Percentiles rank a stretch among this genome's conserved stretches.
Conservation (phyloP, 129 eudicot genomes). For the Silybum marianum region DNA sequence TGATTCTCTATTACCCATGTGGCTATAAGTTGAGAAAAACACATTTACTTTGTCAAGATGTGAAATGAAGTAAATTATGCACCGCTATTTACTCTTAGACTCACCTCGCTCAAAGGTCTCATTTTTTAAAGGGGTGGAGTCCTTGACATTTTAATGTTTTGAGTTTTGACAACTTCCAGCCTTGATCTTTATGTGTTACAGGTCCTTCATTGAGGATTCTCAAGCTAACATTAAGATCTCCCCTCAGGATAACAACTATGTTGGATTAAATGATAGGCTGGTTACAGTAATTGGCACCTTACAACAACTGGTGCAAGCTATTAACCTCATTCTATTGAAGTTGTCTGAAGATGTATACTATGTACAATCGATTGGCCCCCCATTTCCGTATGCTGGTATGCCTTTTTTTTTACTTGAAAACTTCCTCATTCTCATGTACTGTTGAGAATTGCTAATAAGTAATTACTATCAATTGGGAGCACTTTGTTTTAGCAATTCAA, state of each 20-base stretch:
- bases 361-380: slow-evolving; percentile 58
- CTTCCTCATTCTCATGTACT: not conserved
- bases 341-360: slow-evolving; percentile 71
- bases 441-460: not conserved
- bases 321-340: slow-evolving; percentile 69
- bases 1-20: slow-evolving; percentile 19
- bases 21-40: not conserved
- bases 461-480: not conserved
- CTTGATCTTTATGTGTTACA: slow-evolving; percentile 32
- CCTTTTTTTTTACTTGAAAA: not conserved
- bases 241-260: slow-evolving; percentile 70
- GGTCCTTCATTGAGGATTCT: slow-evolving; percentile 92
- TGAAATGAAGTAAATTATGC: not conserved
- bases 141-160: not conserved
- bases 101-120: not conserved
- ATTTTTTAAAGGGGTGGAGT: not conserved
- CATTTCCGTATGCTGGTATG: slow-evolving; percentile 80
- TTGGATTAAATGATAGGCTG: slow-evolving; percentile 77
- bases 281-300: slow-evolving; percentile 71
- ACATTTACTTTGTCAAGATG: not conserved
- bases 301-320: slow-evolving; percentile 72
- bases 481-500: not conserved
- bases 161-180: slow-evolving; percentile 8
- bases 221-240: slow-evolving; percentile 86
- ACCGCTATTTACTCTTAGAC: not conserved